phyloP scores from a whole-genome alignment of 345 rosid species.

The Stellera chamaejasme region DNA sequence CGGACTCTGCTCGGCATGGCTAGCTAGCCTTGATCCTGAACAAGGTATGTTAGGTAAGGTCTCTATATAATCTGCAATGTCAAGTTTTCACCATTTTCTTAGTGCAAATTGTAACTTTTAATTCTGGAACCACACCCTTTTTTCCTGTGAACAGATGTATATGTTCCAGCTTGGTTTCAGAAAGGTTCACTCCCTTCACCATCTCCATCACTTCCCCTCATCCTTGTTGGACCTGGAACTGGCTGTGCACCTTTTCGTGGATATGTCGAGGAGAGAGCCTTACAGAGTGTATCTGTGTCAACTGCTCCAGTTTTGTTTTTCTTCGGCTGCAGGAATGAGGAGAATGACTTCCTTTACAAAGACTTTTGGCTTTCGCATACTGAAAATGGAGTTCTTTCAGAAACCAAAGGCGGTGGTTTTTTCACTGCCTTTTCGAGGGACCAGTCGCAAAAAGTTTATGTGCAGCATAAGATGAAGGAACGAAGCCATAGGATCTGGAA shows the following conservation, averaged over 20 bases:
- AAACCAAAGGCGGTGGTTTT: slow-evolving; percentile 76
- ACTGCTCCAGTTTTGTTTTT: slow-evolving; percentile 69
- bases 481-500: slow-evolving; percentile 55
- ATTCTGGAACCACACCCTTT: not conserved
- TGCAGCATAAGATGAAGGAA: slow-evolving; percentile 76
- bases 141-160: slow-evolving; percentile 33
- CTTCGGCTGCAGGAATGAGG: slow-evolving; percentile 83
- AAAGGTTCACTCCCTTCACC: slow-evolving; percentile 81
- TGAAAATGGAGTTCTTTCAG: slow-evolving; percentile 42
- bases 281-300: slow-evolving; percentile 33
- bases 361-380: slow-evolving; percentile 75
- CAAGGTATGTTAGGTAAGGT: slow-evolving; percentile 27
- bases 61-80: not conserved
- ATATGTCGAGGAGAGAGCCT: slow-evolving; percentile 70
- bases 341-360: slow-evolving; percentile 61
- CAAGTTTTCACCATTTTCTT: slow-evolving; percentile 6
- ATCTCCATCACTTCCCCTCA: slow-evolving; percentile 58
- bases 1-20: slow-evolving; percentile 94
- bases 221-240: slow-evolving; percentile 89
- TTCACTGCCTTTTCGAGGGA: slow-evolving; percentile 86
- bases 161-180: slow-evolving; percentile 72
- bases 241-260: slow-evolving; percentile 98
- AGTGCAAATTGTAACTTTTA: not conserved
- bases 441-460: slow-evolving; percentile 82
- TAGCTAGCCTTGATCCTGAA: slow-evolving; percentile 63